Evolutionary conservation across 75 land plant species (phyloP), one percentile per base, ranked within the genome.

Genomic region (Azolla pinnata): DNA sequence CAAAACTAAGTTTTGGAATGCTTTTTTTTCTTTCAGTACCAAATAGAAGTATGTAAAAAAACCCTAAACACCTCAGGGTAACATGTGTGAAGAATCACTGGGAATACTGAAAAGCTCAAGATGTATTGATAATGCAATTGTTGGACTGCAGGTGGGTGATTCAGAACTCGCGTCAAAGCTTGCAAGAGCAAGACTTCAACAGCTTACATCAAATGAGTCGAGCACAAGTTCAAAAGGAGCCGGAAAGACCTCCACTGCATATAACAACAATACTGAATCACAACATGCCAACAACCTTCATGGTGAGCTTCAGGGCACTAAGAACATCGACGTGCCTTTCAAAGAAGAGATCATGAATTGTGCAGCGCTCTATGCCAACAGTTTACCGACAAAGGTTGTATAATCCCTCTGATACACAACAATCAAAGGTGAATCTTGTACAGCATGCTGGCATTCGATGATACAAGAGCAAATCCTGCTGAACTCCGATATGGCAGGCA

Each of bases 61-160:
- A n/a, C n/a, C n/a, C n/a, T n/a, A n/a, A n/a, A n/a, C n/a, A n/a
- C n/a, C n/a, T n/a, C n/a, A n/a, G n/a, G n/a, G n/a, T n/a, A n/a
- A n/a, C n/a, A n/a, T n/a, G n/a, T n/a, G n/a, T n/a, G n/a, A n/a
- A n/a, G n/a, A n/a, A n/a, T n/a, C n/a, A n/a, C n/a, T n/a, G n/a
- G n/a, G n/a, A n/a, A n/a, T n/a, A n/a, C n/a, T n/a, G n/a, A n/a
- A n/a, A n/a, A n/a, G n/a, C n/a, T n/a, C n/a, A n/a, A n/a, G n/a
- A n/a, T n/a, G n/a, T n/a, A n/a, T n/a, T n/a, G n/a, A n/a, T n/a
- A n/a, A n/a, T n/a, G n/a, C n/a, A n/a, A n/a, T n/a, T n/a, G n/a
- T n/a, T n/a, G n/a, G n/a, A n/a, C n/a, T n/a, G 16, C 35, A 71
- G 74, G 69, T 71, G 19, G 74, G 74, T 28, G 74, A 71, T 10